Evolutionary conservation across 129 eudicot species (phyloP), one percentile per base, ranked within the genome.

Genomic region (Rutidosis leptorrhynchoides): DNA sequence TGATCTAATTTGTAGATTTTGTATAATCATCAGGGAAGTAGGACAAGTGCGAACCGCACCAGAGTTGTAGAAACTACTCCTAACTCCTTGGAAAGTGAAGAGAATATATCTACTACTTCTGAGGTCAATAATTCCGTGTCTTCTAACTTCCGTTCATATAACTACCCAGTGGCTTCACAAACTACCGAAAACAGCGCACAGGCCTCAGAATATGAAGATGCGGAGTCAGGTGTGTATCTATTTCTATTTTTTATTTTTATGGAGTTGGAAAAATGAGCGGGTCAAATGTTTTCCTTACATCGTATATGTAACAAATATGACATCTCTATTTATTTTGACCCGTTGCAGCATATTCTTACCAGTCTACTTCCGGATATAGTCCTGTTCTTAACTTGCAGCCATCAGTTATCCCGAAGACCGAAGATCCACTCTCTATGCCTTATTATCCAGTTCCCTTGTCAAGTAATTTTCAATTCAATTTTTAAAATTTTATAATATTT

Each of bases 141-240:
- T 25, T 80, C 92, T 45, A 80, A 73, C 45, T 77, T 82, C 61
- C 77, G 58, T 35, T 61, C 78, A 55, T 74, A 81, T 72, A 81
- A 83, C 69, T 72, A 78, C 74, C 91, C 80, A 60, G 79, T 81
- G 64, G 72, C 82, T 71, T 80, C 95, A 65, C 96, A 83, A 74
- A 80, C 83, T 63, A 83, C 96, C 7, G 98, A 89, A 21, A 86
- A 69, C 73, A 92, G 96, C 82, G 65, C 87, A 64, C 92, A 80
- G 70, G 88, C 92, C 53, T 85, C 98, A 45, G 91, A 90, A 26
- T 84, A 80, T 73, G 92, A 89, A 80, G 98, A 93, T 79, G 86
- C 86, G 15, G 95, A 93, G 75, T 88, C 96, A 75, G 98, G 98
- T 91, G 26, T 16, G 32, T 70, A 55, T 58, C n/a, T 74, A 45